Evolutionary conservation across 2,329 filamentous ascomycete genomes (phyloP).

Genomic region (Ophiocordyceps camponoti-leonardi): DNA sequence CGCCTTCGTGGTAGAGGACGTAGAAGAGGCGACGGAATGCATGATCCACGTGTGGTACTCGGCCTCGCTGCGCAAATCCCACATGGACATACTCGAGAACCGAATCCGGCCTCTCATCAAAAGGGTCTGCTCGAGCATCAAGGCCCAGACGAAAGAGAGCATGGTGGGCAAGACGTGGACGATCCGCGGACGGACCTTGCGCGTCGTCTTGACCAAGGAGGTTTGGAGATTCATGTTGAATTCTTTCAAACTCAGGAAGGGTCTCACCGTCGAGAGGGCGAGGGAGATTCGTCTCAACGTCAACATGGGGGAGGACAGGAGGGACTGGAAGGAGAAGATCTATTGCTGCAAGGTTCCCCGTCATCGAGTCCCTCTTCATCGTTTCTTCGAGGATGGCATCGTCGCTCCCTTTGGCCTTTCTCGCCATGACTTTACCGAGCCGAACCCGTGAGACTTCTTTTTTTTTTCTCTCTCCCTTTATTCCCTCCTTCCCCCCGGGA

Average conservation of each 20-base stretch:
- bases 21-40: background rate
- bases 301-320: background rate
- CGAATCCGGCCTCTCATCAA: background rate
- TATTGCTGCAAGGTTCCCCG: background rate
- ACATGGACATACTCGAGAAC: background rate
- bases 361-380: background rate
- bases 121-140: background rate
- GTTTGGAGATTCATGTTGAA: background rate
- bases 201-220: background rate
- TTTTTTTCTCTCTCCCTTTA: too few relatives aligned
- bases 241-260: background rate
- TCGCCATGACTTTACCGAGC: background rate
- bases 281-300: background rate
- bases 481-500: too few relatives aligned
- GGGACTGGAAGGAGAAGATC: background rate
- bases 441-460: background rate
- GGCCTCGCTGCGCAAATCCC: background rate
- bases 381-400: background rate
- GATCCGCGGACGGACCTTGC: background rate
- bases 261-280: background rate
- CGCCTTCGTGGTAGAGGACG: background rate
- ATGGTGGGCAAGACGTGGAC: background rate
- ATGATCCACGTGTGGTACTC: background rate
- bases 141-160: background rate
- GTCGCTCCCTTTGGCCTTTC: background rate